These are phyloP conservation scores for Mycena vitilis DNA, from an alignment of 768 basidiomycete genomes.

Conservation along the genomic window DNA sequence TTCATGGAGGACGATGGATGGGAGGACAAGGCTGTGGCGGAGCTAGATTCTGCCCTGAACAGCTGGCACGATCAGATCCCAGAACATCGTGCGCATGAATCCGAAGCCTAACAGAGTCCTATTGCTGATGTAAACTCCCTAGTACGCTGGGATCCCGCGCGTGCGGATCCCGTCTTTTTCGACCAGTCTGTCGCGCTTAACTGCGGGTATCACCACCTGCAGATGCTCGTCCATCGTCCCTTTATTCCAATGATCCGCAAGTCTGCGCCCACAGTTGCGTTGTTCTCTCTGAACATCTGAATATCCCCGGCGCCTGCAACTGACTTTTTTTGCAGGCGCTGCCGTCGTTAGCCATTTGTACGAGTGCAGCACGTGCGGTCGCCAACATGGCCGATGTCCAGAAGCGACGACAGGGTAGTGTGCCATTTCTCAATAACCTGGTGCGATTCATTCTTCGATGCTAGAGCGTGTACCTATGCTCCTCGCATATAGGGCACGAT, in stretches of 20 bases:
- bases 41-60: constrained; percentile 81
- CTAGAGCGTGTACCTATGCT: too few relatives aligned
- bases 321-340: constrained; percentile 32
- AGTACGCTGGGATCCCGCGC: constrained; percentile 59
- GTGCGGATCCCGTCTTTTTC: constrained; percentile 53
- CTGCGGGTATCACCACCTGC: constrained; percentile 58
- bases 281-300: too few relatives aligned
- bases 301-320: too few relatives aligned
- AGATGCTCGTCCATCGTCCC: constrained; percentile 82
- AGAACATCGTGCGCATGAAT: constrained; percentile 56
- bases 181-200: constrained; percentile 69
- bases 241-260: constrained; percentile 78
- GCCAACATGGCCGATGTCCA: too few relatives aligned
- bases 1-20: constrained; percentile 61
- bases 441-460: too few relatives aligned
- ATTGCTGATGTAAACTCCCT: constrained; percentile 32
- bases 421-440: too few relatives aligned
- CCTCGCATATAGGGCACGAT: constrained; percentile 40
- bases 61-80: constrained; percentile 60
- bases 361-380: too few relatives aligned
- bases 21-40: constrained; percentile 74
- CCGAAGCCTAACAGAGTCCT: too few relatives aligned
- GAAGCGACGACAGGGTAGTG: too few relatives aligned
- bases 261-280: constrained; percentile 43
- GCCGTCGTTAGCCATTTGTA: too few relatives aligned